Conservation (phyloP, 106 monocot species). For the Cymbidium sinense region DNA sequence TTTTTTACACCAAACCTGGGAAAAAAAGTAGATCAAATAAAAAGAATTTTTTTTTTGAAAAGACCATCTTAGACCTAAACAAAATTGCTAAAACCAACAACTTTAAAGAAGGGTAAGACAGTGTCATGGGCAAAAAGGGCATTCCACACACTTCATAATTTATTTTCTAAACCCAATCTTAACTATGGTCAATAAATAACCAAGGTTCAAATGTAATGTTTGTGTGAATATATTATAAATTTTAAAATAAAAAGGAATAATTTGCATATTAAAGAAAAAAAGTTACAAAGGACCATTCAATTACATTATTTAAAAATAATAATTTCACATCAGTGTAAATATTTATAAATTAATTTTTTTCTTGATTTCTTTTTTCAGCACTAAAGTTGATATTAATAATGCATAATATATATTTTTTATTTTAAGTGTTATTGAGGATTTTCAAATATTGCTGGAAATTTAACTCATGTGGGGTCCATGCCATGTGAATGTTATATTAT, state of each 20-base stretch:
- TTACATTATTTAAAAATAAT: too few species aligned
- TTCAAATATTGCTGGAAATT: background rate
- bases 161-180: background rate
- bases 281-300: too few species aligned
- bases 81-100: background rate
- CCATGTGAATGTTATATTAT: background rate
- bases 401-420: too few species aligned
- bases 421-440: background rate
- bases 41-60: background rate
- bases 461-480: background rate
- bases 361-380: too few species aligned
- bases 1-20: background rate
- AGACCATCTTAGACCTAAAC: background rate
- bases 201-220: background rate
- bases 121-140: background rate
- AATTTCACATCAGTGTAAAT: too few species aligned
- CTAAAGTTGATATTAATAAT: too few species aligned
- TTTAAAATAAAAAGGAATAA: background rate
- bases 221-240: background rate
- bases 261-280: background rate
- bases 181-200: background rate
- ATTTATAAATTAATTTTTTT: too few species aligned
- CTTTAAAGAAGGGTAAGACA: background rate
- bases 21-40: slow-evolving; percentile 2
- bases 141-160: background rate